These are phyloP conservation scores for Emiliania huxleyi DNA, from an alignment of 78 protist genomes.

Conservation along the genomic window DNA sequence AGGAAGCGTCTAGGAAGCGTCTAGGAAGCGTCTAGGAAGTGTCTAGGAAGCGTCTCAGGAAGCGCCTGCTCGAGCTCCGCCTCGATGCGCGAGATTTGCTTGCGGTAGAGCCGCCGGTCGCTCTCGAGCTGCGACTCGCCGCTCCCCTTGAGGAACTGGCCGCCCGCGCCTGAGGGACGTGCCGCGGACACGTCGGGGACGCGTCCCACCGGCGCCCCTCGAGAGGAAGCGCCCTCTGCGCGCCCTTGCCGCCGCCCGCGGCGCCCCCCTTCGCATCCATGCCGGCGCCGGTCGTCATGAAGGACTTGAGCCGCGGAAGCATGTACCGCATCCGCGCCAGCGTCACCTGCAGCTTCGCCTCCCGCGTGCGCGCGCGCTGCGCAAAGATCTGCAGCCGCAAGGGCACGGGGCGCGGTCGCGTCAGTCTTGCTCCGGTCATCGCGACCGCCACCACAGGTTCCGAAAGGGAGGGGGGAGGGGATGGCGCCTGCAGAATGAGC, in stretches of 20 bases:
- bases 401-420: too few relatives aligned
- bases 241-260: background rate
- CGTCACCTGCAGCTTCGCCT: slow-evolving; percentile 46
- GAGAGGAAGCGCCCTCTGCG: too few relatives aligned
- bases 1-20: too few relatives aligned
- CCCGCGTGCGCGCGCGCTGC: slow-evolving; percentile 46
- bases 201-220: too few relatives aligned
- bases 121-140: slow-evolving; percentile 27
- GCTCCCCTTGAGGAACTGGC: background rate
- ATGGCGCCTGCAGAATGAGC: slow-evolving; percentile 46
- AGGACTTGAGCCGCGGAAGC: slow-evolving; percentile 31
- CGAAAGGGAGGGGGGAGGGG: too few relatives aligned
- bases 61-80: background rate
- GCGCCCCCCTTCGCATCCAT: slow-evolving; percentile 33
- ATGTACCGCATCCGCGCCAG: slow-evolving; percentile 40
- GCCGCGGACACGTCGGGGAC: too few relatives aligned
- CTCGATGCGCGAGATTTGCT: background rate
- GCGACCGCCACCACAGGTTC: too few relatives aligned
- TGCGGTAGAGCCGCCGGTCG: slow-evolving; percentile 31
- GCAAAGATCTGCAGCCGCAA: slow-evolving; percentile 36
- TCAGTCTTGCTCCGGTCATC: too few relatives aligned
- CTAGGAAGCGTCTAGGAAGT: too few relatives aligned
- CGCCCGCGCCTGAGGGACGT: too few relatives aligned
- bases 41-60: background rate
- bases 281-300: slow-evolving; percentile 36